phyloP scores from a whole-genome alignment of 2,329 filamentous ascomycete genomes.

The Taxawa tesnikishii region DNA sequence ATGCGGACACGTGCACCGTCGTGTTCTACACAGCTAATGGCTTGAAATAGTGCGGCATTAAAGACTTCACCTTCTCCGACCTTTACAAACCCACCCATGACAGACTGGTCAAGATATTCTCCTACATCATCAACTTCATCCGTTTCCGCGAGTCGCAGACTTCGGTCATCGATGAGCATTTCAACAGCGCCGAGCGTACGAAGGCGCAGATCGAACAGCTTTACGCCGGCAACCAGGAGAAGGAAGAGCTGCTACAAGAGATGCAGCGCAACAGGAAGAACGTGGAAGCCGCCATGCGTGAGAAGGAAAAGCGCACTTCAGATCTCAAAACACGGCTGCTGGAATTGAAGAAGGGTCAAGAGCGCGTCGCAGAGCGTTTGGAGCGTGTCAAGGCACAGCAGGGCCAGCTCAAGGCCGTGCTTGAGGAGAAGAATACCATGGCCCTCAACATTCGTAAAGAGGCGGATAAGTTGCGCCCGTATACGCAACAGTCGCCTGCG shows the following conservation, averaged over 20 bases:
- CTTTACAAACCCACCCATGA: conserved; percentile 83
- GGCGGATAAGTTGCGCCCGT: conserved; percentile 78
- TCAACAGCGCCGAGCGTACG: conserved; percentile 77
- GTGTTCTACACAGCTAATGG: no score
- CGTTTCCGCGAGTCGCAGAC: conserved; percentile 92
- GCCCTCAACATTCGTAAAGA: conserved; percentile 68
- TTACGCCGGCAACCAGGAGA: conserved; percentile 75
- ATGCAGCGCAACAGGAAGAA: conserved; percentile 69
- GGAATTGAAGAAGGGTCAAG: conserved; percentile 70
- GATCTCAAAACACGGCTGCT: conserved; percentile 73
- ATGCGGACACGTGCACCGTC: not conserved
- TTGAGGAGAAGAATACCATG: conserved; percentile 60
- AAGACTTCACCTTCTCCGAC: conserved; percentile 87
- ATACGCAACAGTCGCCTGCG: conserved; percentile 78
- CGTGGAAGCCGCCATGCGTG: conserved; percentile 68
- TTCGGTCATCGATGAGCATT: conserved; percentile 78
- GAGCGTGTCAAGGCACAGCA: conserved; percentile 77
- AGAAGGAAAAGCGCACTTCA: conserved; percentile 77
- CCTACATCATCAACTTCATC: conserved; percentile 97
- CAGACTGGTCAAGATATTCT: conserved; percentile 87
- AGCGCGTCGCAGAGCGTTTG: conserved; percentile 68
- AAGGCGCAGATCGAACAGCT: conserved; percentile 81
- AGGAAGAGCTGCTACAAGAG: conserved; percentile 66
- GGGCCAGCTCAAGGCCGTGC: conserved; percentile 54
- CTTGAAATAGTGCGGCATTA: conserved; percentile 64